Evolutionary conservation across 2,329 filamentous ascomycete genomes (phyloP).

Genomic region (Dendryphion nanum): DNA sequence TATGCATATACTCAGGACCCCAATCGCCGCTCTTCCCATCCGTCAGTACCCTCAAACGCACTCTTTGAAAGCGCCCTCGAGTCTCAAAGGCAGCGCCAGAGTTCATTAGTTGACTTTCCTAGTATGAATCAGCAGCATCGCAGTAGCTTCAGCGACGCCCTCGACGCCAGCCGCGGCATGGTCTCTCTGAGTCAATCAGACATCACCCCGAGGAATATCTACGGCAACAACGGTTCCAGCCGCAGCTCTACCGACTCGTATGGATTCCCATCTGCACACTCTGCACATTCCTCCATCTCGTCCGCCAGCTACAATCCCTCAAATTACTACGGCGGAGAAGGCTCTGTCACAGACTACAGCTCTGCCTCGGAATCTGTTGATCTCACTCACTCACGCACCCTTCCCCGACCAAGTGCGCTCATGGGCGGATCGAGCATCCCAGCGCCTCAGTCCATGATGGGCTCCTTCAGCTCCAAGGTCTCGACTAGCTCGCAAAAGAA

Average conservation of each 20-base stretch:
- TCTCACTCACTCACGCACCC: conserved; percentile 73
- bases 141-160: conserved; percentile 78
- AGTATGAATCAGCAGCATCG: conserved; percentile 59
- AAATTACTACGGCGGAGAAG: conserved; percentile 79
- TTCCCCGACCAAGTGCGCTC: conserved; percentile 73
- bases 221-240: conserved; percentile 64
- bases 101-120: conserved; percentile 64
- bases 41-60: conserved; percentile 67
- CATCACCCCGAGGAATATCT: conserved; percentile 82
- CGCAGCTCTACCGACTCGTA: conserved; percentile 82
- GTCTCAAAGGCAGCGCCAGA: conserved; percentile 53
- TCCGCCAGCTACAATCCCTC: conserved; percentile 74
- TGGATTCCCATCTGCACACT: conserved; percentile 83
- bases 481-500: conserved; percentile 97
- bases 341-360: conserved; percentile 88
- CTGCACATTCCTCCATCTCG: conserved; percentile 86
- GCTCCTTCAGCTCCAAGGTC: conserved; percentile 95
- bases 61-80: conserved; percentile 50
- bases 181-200: conserved; percentile 87
- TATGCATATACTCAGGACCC: conserved; percentile 58
- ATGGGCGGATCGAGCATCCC: conserved; percentile 65
- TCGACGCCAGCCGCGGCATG: conserved; percentile 93
- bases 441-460: conserved; percentile 96
- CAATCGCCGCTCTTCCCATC: conserved; percentile 73
- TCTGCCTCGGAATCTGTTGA: conserved; percentile 85